Evolutionary conservation across 352 stramenopile species (phyloP).

Genomic region (Bremia lactucae): DNA sequence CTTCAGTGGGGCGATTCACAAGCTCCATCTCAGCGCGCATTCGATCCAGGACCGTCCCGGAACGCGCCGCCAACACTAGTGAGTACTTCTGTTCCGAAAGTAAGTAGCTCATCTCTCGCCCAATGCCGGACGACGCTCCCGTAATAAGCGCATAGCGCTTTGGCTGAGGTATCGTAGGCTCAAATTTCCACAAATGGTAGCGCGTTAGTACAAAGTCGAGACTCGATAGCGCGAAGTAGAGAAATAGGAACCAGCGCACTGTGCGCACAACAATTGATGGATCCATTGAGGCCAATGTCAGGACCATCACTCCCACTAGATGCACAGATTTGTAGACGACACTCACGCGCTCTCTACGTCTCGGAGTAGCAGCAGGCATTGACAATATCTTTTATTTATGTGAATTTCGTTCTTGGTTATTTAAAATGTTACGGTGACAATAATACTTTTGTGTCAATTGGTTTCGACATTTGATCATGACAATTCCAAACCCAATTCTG

Average conservation of each 20-base stretch:
- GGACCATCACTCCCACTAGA: conserved; percentile 36
- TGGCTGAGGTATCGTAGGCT: conserved; percentile 32
- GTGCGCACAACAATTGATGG: conserved; percentile 20
- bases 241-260: conserved; percentile 41
- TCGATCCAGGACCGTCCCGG: conserved; percentile 46
- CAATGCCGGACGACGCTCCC: conserved; percentile 61
- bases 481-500: neutral
- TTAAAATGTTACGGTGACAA: no score
- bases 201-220: conserved; percentile 47
- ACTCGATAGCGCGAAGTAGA: conserved; percentile 39
- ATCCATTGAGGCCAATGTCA: conserved; percentile 37
- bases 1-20: conserved; percentile 47
- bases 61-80: conserved; percentile 53
- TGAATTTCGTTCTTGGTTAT: no score
- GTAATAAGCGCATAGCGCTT: conserved; percentile 64
- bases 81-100: conserved; percentile 76
- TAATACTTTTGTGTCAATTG: no score
- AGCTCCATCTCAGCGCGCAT: conserved; percentile 70
- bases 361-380: conserved; percentile 5
- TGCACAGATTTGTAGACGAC: conserved; percentile 35
- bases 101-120: conserved; percentile 65
- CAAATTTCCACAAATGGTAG: conserved; percentile 58
- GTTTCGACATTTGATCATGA: no score
- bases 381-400: no score
- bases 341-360: conserved; percentile 22